phyloP scores from a whole-genome alignment of 306 rosid species.

The Lupinus albus region DNA sequence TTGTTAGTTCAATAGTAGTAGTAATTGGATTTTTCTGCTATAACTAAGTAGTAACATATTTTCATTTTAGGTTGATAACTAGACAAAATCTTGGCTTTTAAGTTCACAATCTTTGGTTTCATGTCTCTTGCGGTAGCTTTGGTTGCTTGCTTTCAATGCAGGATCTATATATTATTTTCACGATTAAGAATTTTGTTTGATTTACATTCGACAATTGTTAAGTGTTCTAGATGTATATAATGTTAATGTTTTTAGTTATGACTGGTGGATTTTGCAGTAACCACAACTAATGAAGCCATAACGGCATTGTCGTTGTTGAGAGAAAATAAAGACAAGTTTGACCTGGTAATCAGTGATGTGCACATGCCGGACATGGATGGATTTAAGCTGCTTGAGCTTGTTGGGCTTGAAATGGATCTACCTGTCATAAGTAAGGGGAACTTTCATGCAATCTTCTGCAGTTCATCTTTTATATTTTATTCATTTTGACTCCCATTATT shows the following conservation, averaged over 20 bases:
- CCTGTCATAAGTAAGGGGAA: slow-evolving; percentile 87
- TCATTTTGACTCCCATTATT: neutral
- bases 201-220: neutral
- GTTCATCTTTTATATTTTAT: neutral
- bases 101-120: neutral
- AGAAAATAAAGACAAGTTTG: slow-evolving; percentile 81
- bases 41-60: neutral
- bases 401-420: slow-evolving; percentile 98
- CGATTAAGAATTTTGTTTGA: neutral
- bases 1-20: neutral
- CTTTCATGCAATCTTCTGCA: slow-evolving; percentile 12
- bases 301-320: slow-evolving; percentile 76
- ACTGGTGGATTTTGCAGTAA: slow-evolving; percentile 64
- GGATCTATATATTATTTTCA: neutral
- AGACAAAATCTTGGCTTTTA: neutral
- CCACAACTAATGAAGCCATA: slow-evolving; percentile 77
- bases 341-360: slow-evolving; percentile 95
- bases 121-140: neutral
- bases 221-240: slow-evolving; percentile 11
- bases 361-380: slow-evolving; percentile 99
- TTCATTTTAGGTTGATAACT: neutral
- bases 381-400: slow-evolving; percentile 93
- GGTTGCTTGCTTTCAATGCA: neutral
- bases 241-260: slow-evolving; percentile 32
- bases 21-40: neutral